phyloP scores from a whole-genome alignment of 306 rosid species.

The Cercis canadensis region DNA sequence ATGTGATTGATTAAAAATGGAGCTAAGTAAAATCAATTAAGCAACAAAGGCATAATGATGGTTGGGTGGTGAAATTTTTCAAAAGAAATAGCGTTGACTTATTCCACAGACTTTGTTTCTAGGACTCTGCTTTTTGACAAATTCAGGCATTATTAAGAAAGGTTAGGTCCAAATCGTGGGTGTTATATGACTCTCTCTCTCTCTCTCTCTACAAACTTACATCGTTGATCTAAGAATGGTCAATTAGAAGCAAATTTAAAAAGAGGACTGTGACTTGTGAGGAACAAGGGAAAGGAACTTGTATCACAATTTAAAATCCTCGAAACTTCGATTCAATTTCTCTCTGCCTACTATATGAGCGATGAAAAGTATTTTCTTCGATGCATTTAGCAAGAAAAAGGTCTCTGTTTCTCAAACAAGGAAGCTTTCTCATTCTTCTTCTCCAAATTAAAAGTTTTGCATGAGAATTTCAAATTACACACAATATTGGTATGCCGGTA shows the following conservation, averaged over 20 bases:
- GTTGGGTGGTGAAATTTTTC: conserved; percentile 18
- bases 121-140: conserved; percentile 42
- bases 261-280: conserved; percentile 1
- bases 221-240: too few relatives aligned
- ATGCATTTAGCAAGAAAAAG: conserved; percentile 1
- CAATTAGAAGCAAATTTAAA: background rate
- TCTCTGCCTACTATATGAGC: background rate
- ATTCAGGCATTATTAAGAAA: conserved; percentile 37
- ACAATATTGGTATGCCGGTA: too few relatives aligned
- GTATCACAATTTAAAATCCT: background rate
- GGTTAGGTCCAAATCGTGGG: conserved; percentile 38
- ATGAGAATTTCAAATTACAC: too few relatives aligned
- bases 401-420: conserved; percentile 9
- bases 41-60: conserved; percentile 1
- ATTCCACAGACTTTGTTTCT: conserved; percentile 24
- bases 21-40: too few relatives aligned
- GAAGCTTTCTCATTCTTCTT: conserved; percentile 20
- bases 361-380: background rate
- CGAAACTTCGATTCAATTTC: background rate
- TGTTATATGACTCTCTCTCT: conserved; percentile 15
- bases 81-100: conserved; percentile 20
- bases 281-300: too few relatives aligned
- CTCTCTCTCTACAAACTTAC: background rate
- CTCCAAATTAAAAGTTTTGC: too few relatives aligned
- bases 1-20: too few relatives aligned